A percentile compares a stretch with the other conserved stretches of the same genome.
Conservation (phyloP, 129 eudicot species). For the Flaveria bidentis region DNA sequence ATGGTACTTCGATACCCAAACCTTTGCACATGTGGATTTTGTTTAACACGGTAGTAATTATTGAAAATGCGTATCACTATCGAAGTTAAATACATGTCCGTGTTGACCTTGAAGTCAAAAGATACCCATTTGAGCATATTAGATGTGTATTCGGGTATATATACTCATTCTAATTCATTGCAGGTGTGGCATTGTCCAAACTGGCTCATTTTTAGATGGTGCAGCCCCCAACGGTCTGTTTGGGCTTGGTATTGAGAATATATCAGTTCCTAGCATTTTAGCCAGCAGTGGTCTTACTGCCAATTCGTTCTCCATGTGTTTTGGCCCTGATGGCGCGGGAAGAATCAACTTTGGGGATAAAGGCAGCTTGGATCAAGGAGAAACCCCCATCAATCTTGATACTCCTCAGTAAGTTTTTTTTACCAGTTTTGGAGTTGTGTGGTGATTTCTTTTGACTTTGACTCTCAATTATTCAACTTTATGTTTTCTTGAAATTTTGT, state of each 20-base stretch:
- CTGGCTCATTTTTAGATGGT: conserved; percentile 85
- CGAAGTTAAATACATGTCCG: too few species aligned
- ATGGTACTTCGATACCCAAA: too few species aligned
- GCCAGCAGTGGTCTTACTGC: conserved; percentile 83
- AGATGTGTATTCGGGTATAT: background rate
- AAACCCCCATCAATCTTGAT: conserved; percentile 68
- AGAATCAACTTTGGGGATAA: conserved; percentile 91
- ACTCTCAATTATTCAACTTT: background rate
- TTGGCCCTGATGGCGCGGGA: conserved; percentile 65
- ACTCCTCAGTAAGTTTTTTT: conserved; percentile 52
- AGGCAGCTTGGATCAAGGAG: conserved; percentile 73
- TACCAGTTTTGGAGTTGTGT: background rate
- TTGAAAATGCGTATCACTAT: too few species aligned
- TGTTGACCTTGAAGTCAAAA: conserved; percentile 4
- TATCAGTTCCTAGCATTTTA: conserved; percentile 87
- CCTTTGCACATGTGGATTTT: too few species aligned
- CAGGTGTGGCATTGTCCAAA: conserved; percentile 84
- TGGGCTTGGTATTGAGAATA: conserved; percentile 74
- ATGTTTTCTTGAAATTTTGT: conserved; percentile 17
- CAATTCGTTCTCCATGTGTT: conserved; percentile 94
- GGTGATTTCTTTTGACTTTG: background rate
- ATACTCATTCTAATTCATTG: conserved; percentile 22
- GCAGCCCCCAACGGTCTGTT: conserved; percentile 95
- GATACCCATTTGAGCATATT: background rate
- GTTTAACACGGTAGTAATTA: too few species aligned